Base-by-base conservation (phyloP, 2,329 filamentous ascomycete species). In the Leptographium procerum region DNA sequence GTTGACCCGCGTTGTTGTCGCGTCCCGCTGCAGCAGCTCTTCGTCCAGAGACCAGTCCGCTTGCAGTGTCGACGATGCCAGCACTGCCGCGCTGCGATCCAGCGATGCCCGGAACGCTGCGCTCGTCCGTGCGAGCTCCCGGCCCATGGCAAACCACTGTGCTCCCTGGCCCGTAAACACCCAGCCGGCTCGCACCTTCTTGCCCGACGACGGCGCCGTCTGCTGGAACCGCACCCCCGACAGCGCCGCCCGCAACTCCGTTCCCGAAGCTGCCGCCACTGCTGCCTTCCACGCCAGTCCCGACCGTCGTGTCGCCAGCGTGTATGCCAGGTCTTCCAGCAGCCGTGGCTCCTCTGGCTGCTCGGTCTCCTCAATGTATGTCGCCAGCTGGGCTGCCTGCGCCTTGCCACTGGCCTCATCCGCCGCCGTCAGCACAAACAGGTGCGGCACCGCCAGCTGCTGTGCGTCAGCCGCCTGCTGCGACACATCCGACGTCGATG, bases 11-110 rank as follows among this genome's bases (percentile, higher is more conserved):
- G 72, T 71, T 1, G 68, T 64, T 13, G 69, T 62, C 2, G 66
- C 69, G 57, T 72, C 66, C 53, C 67, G 70, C 29, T 59, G 56
- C 2, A 77, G 67, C 63, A 76, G 72, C 45, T 72, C 69, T 24
- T 70, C 34, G 10, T 58, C 51, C 1, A 73, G 65, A 16, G 68
- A 70, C 61, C 73, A 76, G 3, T 68, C 64, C 0, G 68, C 69
- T 43, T 72, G 66, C 60, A 76, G 63, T 2, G 63, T 60, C 11
- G 57, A 43, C 11, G 60, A 59, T 16, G 57, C 57, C n/a, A 77
- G 61, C 47, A 66, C 69, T 13, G 68, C 64, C 3, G 58, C 59
- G 31, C 59, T 61, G 50, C 58, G 61, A 48, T 61, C 57, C n/a
- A 63, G 59, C 36, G 62, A 62, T 22, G 55, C 57, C 8, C 61